Percentiles rank a stretch among this genome's conserved stretches.
These are phyloP conservation scores for Phytophthora constricta DNA, from an alignment of 352 stramenopile species.

Conservation along the genomic window DNA sequence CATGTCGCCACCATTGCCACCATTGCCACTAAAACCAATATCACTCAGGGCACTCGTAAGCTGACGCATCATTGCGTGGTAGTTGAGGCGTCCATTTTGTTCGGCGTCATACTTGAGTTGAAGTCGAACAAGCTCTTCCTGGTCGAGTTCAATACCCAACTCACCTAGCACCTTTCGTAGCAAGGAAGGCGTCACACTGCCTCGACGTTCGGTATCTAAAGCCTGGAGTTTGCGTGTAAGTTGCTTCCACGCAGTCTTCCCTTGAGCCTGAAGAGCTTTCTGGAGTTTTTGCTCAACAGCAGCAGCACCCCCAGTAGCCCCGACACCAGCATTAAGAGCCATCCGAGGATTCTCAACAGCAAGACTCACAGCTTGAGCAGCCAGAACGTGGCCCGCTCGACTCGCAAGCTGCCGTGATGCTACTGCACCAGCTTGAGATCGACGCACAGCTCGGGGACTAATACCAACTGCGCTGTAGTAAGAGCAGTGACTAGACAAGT, in stretches of 20 bases:
- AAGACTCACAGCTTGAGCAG: constrained; percentile 45
- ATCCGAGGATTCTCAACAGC: constrained; percentile 31
- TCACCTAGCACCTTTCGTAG: constrained; percentile 74
- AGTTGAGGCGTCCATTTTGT: constrained; percentile 72
- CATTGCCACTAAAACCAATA: constrained; percentile 9
- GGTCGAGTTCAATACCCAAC: constrained; percentile 54
- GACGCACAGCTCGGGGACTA: constrained; percentile 54
- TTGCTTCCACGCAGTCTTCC: constrained; percentile 66
- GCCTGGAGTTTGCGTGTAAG: constrained; percentile 65
- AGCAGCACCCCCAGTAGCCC: constrained; percentile 34
- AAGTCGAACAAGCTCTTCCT: constrained; percentile 71
- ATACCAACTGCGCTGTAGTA: constrained; percentile 82
- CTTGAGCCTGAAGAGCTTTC: constrained; percentile 50
- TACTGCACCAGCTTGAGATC: constrained; percentile 23
- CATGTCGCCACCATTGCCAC: constrained; percentile 8
- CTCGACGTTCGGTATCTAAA: constrained; percentile 61
- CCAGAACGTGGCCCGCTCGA: constrained; percentile 44
- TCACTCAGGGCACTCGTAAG: constrained; percentile 67
- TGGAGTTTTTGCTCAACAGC: constrained; percentile 75
- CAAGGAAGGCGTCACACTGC: constrained; percentile 48
- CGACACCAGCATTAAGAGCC: constrained; percentile 42
- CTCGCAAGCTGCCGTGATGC: constrained; percentile 33
- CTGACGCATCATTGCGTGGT: constrained; percentile 66
- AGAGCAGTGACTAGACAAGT: constrained; percentile 77
- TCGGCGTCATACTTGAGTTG: constrained; percentile 82